Base-by-base conservation (phyloP, 805 yeast species). In the Dipodascus albidus region DNA sequence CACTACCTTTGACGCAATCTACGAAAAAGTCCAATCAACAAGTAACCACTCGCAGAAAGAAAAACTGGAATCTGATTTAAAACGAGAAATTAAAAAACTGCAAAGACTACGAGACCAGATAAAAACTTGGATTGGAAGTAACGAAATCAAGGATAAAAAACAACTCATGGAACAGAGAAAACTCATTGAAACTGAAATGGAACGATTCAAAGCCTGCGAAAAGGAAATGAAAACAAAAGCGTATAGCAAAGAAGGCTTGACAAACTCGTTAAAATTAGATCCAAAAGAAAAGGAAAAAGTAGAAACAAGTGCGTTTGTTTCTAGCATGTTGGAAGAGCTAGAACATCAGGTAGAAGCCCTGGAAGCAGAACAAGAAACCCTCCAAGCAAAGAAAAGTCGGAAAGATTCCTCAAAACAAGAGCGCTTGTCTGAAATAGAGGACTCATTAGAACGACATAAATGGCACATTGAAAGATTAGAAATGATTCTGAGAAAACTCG, bases 71-170 rank as follows among this genome's bases (percentile, higher is more conserved):
- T 47, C 78, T 82, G 99, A 91, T 67, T 74, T 91, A 65, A 90
- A 93, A 71, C 83, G 93, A 63, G 98, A 93, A 69, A 90, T 93
- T 69, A 91, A 93, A 70, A 91, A 89, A 68, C 76, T 91, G 54
- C 99, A 91, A 67, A 81, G 96, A 66, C 82, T 85, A 61, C 79
- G 98, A 66, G 99, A 91, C 69, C 98, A 89, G 71, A 87, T 91
- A 62, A 91, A 91, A 71, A 85, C 86, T 54, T 91, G 99, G 99
- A 72, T 89, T 66, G 81, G 91, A 47, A 90, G 91, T 60, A 86
- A 83, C 60, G 95, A 90, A 58, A 89, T 90, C 50, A 89, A 95
- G 67, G 95, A 91, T 62, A 93, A 88, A 66, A 86, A 85, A 62
- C 78, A 82, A 50, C 73, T 87, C 58, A 74, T 83, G 54, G 97